phyloP scores from a whole-genome alignment of 2,329 filamentous ascomycete species.

The Sarocladium oryzae region DNA sequence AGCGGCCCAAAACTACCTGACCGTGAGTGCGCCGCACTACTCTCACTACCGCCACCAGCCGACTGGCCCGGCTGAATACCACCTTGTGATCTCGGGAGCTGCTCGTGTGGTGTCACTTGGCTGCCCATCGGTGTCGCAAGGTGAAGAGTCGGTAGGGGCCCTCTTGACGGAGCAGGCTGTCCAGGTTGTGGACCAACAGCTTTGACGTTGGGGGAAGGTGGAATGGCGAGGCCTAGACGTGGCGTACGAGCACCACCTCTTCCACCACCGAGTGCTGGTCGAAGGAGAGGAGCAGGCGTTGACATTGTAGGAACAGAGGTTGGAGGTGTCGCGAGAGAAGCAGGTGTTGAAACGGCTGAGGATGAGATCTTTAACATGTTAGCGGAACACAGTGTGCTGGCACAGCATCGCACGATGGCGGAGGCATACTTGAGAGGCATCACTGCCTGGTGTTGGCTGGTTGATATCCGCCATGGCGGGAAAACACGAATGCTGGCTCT shows the following conservation, averaged over 20 bases:
- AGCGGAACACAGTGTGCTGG: not conserved
- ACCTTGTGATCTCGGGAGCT: conserved; percentile 43
- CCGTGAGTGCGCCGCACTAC: conserved; percentile 70
- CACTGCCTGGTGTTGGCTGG: conserved; percentile 8
- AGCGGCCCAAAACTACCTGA: conserved; percentile 76
- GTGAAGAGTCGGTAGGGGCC: conserved; percentile 71
- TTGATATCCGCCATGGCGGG: conserved; percentile 9
- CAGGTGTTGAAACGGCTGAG: conserved; percentile 18
- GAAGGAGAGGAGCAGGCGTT: conserved; percentile 71
- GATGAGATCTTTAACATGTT: conserved; percentile 7
- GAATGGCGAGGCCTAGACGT: conserved; percentile 82
- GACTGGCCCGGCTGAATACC: conserved; percentile 55
- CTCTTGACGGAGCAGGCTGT: conserved; percentile 28
- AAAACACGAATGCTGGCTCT: not conserved
- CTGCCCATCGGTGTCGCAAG: conserved; percentile 86
- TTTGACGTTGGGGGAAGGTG: conserved; percentile 76
- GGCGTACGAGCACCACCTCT: conserved; percentile 61
- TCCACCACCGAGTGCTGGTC: conserved; percentile 71
- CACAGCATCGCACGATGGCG: not conserved
- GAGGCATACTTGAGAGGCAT: conserved; percentile 9
- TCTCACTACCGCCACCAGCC: conserved; percentile 72
- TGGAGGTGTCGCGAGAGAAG: conserved; percentile 26
- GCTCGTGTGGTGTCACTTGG: conserved; percentile 64
- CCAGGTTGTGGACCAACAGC: conserved; percentile 51
- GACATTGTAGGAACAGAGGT: conserved; percentile 54